Percentiles rank a stretch among this genome's conserved stretches.
Evolutionary conservation across 2,329 filamentous ascomycete genomes (phyloP).

Genomic region (Phoma sp.): DNA sequence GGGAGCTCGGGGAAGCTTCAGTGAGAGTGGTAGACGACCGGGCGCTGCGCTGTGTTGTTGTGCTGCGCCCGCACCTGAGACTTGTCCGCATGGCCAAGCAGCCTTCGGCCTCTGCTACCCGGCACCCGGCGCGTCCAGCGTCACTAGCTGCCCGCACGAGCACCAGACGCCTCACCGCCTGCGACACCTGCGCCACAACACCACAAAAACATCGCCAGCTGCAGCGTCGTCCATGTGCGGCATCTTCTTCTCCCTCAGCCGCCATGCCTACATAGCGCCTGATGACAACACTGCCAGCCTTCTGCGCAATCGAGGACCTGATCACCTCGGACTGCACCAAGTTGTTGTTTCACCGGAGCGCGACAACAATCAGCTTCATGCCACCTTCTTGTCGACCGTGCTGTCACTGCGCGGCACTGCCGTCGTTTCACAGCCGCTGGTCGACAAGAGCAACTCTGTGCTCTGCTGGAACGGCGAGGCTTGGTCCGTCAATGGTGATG

Average conservation of each 20-base stretch:
- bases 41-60: conserved; percentile 15
- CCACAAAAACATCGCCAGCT: conserved; percentile 19
- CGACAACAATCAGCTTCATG: conserved; percentile 40
- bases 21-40: conserved; percentile 1
- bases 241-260: conserved; percentile 61
- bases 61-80: conserved; percentile 21
- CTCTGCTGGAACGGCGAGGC: conserved; percentile 99
- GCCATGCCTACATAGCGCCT: conserved; percentile 29
- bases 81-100: conserved; percentile 26
- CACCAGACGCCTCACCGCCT: conserved; percentile 3
- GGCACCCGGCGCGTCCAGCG: conserved; percentile 16
- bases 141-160: conserved; percentile 4
- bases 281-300: conserved; percentile 33
- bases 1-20: conserved; percentile 14
- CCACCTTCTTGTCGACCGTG: conserved; percentile 82
- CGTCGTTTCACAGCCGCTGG: conserved; percentile 76
- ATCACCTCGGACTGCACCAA: conserved; percentile 32
- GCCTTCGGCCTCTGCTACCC: conserved; percentile 30
- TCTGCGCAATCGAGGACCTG: conserved; percentile 45
- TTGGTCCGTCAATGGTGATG: conserved; percentile 72
- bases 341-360: conserved; percentile 15
- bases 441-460: conserved; percentile 65
- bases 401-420: conserved; percentile 83
- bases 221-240: conserved; percentile 48
- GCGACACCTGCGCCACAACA: conserved; percentile 16